Conservation (phyloP, 2,329 filamentous ascomycete species). For the Leptodontidium sp. region DNA sequence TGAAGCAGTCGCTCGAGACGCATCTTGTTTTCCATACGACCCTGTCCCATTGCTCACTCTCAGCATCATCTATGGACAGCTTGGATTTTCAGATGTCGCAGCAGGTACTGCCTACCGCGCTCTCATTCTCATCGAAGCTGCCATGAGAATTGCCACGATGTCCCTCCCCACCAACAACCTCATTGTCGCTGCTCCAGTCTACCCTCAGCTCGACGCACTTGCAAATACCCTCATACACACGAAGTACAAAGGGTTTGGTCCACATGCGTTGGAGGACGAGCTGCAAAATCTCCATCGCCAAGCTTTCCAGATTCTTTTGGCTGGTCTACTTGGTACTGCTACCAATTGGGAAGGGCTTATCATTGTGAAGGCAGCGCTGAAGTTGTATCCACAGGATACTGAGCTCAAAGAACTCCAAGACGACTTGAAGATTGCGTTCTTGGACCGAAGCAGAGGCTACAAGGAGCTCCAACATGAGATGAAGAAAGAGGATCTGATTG, state of each 20-base stretch:
- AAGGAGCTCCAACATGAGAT: background rate
- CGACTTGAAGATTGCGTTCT: constrained; percentile 25
- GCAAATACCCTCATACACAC: background rate
- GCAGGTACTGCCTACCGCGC: constrained; percentile 35
- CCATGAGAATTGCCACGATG: constrained; percentile 14
- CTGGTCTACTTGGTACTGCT: constrained; percentile 31
- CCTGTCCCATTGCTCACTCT: constrained; percentile 34
- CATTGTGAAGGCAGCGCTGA: constrained; percentile 32
- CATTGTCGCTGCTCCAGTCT: constrained; percentile 2
- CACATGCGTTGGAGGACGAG: constrained; percentile 31
- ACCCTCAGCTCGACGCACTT: constrained; percentile 1
- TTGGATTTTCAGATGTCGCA: constrained; percentile 41
- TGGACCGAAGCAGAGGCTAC: constrained; percentile 20
- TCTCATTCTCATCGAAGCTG: constrained; percentile 37
- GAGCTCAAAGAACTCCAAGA: constrained; percentile 27
- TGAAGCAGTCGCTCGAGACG: background rate
- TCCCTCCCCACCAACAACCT: background rate
- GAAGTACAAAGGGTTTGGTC: background rate
- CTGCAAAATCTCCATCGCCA: constrained; percentile 24
- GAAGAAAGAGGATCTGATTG: constrained; percentile 7
- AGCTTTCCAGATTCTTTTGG: constrained; percentile 34
- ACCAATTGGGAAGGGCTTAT: constrained; percentile 40
- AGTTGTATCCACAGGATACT: constrained; percentile 31
- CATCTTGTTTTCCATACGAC: constrained; percentile 32
- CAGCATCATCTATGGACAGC: constrained; percentile 23